Conservation (phyloP, 139 green algal species). For the Chlamydomonas urium region DNA sequence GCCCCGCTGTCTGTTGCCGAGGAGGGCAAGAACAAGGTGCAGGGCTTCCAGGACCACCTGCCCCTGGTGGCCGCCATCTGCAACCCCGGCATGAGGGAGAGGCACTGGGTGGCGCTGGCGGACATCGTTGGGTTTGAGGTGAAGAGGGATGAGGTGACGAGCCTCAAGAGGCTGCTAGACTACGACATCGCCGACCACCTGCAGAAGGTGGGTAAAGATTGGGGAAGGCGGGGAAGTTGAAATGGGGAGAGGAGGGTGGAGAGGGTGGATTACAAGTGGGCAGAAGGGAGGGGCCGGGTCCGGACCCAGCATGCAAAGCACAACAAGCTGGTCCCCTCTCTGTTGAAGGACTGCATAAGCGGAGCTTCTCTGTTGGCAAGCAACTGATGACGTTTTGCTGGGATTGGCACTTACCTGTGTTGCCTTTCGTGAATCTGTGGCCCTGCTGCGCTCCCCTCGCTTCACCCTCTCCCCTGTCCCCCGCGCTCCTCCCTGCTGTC, state of each 20-base stretch:
- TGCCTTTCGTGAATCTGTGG: too few species aligned
- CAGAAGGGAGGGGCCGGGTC: too few species aligned
- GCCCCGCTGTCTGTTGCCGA: constrained; percentile 44
- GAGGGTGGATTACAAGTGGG: too few species aligned
- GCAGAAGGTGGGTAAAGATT: constrained; percentile 10
- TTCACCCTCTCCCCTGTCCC: background rate
- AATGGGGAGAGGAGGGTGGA: too few species aligned
- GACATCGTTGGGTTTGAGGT: constrained; percentile 68
- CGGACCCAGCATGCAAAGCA: too few species aligned
- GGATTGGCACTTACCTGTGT: too few species aligned
- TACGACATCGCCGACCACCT: constrained; percentile 55
- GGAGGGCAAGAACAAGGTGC: constrained; percentile 43
- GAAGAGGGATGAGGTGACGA: constrained; percentile 54
- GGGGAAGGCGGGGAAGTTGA: background rate
- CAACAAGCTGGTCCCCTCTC: too few species aligned
- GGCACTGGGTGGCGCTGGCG: constrained; percentile 67
- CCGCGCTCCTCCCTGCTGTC: background rate
- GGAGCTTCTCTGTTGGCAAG: too few species aligned
- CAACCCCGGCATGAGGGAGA: constrained; percentile 66
- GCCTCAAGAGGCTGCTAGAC: constrained; percentile 59
- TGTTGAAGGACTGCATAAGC: too few species aligned
- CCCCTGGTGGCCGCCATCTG: constrained; percentile 68
- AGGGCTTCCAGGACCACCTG: constrained; percentile 51
- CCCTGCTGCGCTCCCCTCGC: background rate
- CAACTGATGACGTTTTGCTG: too few species aligned